Base-by-base conservation (phyloP, 257 asterid genomes). In the Rehmannia glutinosa region DNA sequence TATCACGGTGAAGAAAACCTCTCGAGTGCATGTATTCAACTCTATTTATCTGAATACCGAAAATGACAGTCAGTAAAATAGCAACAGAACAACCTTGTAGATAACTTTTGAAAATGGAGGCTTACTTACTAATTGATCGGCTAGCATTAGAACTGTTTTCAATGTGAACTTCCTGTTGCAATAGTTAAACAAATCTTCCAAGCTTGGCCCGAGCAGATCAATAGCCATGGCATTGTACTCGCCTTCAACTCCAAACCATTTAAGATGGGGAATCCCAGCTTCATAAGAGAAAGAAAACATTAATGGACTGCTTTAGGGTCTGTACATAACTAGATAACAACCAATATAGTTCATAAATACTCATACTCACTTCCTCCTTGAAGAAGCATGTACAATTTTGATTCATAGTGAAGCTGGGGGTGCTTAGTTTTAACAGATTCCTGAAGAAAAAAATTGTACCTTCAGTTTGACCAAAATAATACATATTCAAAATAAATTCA, bases 231-330 rank as follows among this genome's bases (percentile, higher is more conserved):
- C 95, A 82, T 89, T 89, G 71, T 89, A 91, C 80, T 89, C 98
- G 66, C 98, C 96, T 69, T 89, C 98, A 30, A 87, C 96, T 42
- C 98, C 98, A 71, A 82, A 91, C 96, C 98, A 91, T 80, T 81
- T 83, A 53, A 86, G 75, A 68, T 73, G 78, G 36, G 98, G 95
- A 73, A 91, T 83, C 49, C 96, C 98, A 75, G 91, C 98, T 91
- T 5, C 15, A n/a, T 43, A 20, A 43, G 13, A 13, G 21, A 43
- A 43, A 43, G 6, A 12, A 6, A 13, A n/a, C n/a, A n/a, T n/a
- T n/a, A n/a, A n/a, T n/a, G n/a, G n/a, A n/a, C n/a, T n/a, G n/a
- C n/a, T n/a, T n/a, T n/a, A n/a, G n/a, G n/a, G n/a, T n/a, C n/a
- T n/a, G n/a, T n/a, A 45, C 8, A 45, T 15, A 45, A 45, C 8